Evolutionary conservation across 2,329 filamentous ascomycete genomes (phyloP), one percentile per base, ranked within the genome.

Genomic region (Penicillium sumatraense): DNA sequence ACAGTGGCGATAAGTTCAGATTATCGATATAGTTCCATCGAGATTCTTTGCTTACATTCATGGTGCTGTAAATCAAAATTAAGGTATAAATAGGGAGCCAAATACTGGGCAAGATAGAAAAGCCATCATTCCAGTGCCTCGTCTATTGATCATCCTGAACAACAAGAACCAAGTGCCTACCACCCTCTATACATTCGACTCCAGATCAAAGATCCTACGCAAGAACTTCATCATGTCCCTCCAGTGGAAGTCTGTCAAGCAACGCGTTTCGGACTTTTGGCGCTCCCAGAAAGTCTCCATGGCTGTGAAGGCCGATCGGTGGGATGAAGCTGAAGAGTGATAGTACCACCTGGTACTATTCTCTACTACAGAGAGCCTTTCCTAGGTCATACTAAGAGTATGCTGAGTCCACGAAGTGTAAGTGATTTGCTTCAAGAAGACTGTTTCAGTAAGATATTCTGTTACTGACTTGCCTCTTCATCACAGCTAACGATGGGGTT

Each of bases 271-370:
- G 5, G n/a, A 21, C 10, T 46, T 46, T 14, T 46, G 42, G 42
- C 16, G 6, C 8, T 46, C 42, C 9, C 42, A 46, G 27, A 31
- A 31, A 24, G 9, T 29, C 16, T 46, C 42, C 5, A 46, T 46
- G 42, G 42, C 42, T 3, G 42, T 18, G 7, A 46, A 46, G 26
- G 42, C 42, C 20, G 42, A 48, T 21, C 50, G 42, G 31, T 46
- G 42, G 9, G 24, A 40, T 14, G 51, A 40, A 16, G 18, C 23
- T 16, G 51, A 52, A n/a, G 31, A 47, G 16, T 38, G 24, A 16
- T 14, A 18, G 6, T 7, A 4, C 16, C 27, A 29, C 27, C 6
- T 29, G 27, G 7, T 29, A 29, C 11, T 29, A 36, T 36, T n/a
- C n/a, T 4, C 33, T 13, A 36, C 33, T 31, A 31, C 29, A 31